Conservation (phyloP, 2,329 filamentous ascomycete species). For the Botrytis sinoallii region DNA sequence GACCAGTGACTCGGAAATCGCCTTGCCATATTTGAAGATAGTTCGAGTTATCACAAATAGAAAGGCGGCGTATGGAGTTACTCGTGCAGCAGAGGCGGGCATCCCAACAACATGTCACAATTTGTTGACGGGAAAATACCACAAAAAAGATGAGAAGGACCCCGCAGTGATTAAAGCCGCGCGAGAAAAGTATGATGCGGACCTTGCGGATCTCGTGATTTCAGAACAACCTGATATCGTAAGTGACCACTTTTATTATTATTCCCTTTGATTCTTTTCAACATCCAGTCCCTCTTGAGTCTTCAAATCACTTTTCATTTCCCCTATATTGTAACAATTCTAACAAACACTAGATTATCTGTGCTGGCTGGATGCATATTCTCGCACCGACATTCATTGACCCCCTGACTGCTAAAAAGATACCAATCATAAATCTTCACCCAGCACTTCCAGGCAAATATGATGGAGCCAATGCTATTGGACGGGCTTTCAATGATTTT, state of each 20-base stretch:
- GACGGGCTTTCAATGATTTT: constrained; percentile 73
- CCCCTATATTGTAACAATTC: background rate
- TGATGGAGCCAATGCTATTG: constrained; percentile 75
- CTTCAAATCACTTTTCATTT: background rate
- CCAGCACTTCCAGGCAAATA: constrained; percentile 67
- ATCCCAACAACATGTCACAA: constrained; percentile 67
- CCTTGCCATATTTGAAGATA: constrained; percentile 49
- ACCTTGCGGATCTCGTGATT: constrained; percentile 60
- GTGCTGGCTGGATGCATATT: constrained; percentile 70
- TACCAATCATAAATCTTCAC: constrained; percentile 67
- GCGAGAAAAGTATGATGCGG: constrained; percentile 62
- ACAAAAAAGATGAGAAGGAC: constrained; percentile 39
- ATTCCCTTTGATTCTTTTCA: background rate
- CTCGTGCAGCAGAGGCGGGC: constrained; percentile 54
- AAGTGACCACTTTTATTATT: background rate
- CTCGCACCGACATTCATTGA: constrained; percentile 59
- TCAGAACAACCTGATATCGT: constrained; percentile 48
- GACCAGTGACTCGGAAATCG: constrained; percentile 32
- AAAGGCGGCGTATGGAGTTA: constrained; percentile 61
- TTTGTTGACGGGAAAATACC: constrained; percentile 52
- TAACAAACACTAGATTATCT: constrained; percentile 49
- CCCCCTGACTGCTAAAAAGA: constrained; percentile 50
- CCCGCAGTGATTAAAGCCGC: constrained; percentile 46
- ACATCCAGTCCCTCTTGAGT: background rate
- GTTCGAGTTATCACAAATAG: constrained; percentile 65